These are phyloP conservation scores for Tetracladium maxilliforme DNA, from an alignment of 2,329 filamentous ascomycete genomes.

Conservation along the genomic window DNA sequence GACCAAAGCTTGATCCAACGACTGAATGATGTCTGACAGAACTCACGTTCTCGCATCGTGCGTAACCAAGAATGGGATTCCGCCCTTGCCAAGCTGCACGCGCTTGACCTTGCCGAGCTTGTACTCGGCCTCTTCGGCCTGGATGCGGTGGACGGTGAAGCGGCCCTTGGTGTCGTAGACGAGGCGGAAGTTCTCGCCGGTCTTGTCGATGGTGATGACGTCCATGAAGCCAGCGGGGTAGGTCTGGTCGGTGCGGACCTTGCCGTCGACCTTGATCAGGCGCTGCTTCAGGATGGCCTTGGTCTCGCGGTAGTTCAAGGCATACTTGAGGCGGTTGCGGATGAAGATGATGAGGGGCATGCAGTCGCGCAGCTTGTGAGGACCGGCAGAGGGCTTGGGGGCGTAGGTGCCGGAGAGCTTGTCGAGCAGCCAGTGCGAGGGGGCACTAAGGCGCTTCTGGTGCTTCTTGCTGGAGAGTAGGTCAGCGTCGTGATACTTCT, in stretches of 20 bases:
- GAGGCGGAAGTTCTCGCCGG: conserved; percentile 99
- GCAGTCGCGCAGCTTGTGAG: conserved; percentile 99
- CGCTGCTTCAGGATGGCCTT: conserved; percentile 99
- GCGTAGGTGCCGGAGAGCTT: conserved; percentile 90
- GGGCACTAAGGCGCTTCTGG: conserved; percentile 98
- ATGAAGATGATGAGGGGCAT: conserved; percentile 98
- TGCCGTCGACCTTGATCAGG: conserved; percentile 98
- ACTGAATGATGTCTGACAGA: conserved; percentile 96
- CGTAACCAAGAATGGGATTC: conserved; percentile 99
- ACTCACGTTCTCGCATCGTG: conserved; percentile 99
- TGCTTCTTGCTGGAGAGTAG: conserved; percentile 82
- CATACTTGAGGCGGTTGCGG: conserved; percentile 95
- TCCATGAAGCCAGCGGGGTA: conserved; percentile 99
- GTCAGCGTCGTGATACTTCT: too few relatives aligned
- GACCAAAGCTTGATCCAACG: conserved; percentile 99
- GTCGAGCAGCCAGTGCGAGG: conserved; percentile 99
- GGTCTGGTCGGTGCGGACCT: conserved; percentile 97
- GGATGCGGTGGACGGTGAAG: conserved; percentile 99
- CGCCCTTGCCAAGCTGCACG: conserved; percentile 96
- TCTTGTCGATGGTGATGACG: conserved; percentile 99
- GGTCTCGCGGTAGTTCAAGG: conserved; percentile 95
- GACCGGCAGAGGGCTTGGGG: conserved; percentile 63
- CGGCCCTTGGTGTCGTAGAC: conserved; percentile 99
- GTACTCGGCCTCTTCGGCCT: conserved; percentile 97
- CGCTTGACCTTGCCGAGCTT: conserved; percentile 99